Evolutionary conservation across 306 rosid genomes (phyloP).

Genomic region (Chamaecrista fasciculata): DNA sequence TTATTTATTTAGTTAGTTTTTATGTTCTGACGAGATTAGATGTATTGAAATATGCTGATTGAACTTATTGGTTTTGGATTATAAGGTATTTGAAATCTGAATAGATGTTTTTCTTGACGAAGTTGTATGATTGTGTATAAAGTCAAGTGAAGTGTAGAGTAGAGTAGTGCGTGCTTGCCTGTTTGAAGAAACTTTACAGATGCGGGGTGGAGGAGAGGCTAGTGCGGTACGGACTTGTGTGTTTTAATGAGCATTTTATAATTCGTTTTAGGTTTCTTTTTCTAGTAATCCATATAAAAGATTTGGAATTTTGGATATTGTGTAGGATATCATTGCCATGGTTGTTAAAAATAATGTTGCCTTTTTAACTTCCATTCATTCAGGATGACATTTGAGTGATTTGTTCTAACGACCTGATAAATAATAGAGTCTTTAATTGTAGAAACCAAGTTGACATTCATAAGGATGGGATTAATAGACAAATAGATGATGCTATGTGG

Average conservation of each 20-base stretch:
- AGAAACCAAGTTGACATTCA: background rate
- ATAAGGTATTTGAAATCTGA: background rate
- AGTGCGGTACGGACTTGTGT: background rate
- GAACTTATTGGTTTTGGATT: background rate
- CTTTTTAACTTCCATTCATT: background rate
- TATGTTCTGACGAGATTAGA: too few relatives aligned
- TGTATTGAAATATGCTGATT: background rate
- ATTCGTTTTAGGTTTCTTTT: background rate
- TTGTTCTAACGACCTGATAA: background rate
- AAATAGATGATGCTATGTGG: background rate
- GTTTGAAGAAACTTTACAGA: background rate
- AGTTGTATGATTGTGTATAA: background rate
- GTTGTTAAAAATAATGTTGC: background rate
- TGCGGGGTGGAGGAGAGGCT: background rate
- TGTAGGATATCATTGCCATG: background rate
- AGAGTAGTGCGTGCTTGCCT: background rate
- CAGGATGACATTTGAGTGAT: background rate
- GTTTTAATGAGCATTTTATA: conserved; percentile 16
- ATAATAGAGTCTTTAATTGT: background rate
- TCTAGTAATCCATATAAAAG: background rate
- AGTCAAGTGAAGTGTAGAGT: conserved; percentile 10
- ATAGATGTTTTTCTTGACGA: background rate
- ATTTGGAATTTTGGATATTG: background rate
- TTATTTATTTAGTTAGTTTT: background rate
- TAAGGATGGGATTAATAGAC: background rate